Conservation (phyloP, 78 protist species). For the Creolimax fragrantissima region DNA sequence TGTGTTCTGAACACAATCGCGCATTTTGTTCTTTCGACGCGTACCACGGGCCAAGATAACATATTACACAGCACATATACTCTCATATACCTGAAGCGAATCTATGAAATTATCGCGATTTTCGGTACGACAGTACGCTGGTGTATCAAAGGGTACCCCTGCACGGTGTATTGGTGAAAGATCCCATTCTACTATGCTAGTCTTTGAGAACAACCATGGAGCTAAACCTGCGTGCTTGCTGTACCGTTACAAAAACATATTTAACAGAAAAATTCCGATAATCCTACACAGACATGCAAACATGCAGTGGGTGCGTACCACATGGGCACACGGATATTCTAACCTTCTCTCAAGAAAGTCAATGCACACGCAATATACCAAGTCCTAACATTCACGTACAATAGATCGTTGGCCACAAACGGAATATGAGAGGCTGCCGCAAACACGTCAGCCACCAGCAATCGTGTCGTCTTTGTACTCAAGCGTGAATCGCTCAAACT, state of each 20-base stretch:
- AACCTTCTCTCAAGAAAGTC: too few species aligned
- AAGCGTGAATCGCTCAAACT: not conserved
- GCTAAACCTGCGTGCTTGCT: not conserved
- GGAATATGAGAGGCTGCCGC: not conserved
- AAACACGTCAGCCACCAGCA: not conserved
- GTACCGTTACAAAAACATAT: too few species aligned
- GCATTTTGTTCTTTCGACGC: too few species aligned
- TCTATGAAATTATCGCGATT: not conserved
- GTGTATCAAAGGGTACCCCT: not conserved
- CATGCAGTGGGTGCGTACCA: too few species aligned
- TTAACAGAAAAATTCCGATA: too few species aligned
- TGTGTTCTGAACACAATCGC: too few species aligned
- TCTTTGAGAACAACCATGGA: not conserved
- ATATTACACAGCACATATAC: too few species aligned
- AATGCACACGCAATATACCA: too few species aligned
- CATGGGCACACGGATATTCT: too few species aligned
- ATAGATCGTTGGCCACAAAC: not conserved
- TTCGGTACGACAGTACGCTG: not conserved
- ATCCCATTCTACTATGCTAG: not conserved
- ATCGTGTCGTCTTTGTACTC: not conserved
- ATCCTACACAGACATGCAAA: too few species aligned
- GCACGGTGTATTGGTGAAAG: not conserved
- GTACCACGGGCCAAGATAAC: too few species aligned
- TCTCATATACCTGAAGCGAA: not conserved
- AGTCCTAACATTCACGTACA: too few species aligned